These are phyloP conservation scores for Naganishia kalamii DNA, from an alignment of 768 basidiomycete species.

Conservation along the genomic window DNA sequence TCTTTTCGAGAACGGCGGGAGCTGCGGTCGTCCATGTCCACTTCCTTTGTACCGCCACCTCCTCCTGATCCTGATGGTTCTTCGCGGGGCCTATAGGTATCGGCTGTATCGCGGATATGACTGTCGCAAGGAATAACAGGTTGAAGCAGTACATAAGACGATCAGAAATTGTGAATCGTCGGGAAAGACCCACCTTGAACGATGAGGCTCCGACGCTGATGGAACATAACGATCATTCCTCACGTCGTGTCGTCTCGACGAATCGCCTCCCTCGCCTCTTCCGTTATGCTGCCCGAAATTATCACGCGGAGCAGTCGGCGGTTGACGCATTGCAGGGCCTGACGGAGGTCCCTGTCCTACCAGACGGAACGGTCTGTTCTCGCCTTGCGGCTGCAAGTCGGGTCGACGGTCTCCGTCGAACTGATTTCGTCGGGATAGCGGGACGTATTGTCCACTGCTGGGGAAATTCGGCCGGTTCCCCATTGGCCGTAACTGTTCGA, in stretches of 20 bases:
- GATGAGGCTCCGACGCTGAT: background rate
- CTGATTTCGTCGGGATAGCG: background rate
- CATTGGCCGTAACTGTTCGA: background rate
- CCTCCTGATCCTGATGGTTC: background rate
- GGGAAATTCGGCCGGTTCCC: background rate
- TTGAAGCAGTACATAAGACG: background rate
- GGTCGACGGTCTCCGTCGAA: background rate
- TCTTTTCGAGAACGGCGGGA: background rate
- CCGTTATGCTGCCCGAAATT: background rate
- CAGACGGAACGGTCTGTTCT: background rate
- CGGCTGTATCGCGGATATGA: background rate
- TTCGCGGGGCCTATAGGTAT: background rate
- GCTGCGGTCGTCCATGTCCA: background rate
- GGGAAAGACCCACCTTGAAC: background rate
- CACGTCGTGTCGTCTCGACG: background rate
- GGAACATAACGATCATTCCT: background rate
- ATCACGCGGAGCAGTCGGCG: background rate
- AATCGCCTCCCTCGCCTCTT: background rate
- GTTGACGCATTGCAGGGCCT: background rate
- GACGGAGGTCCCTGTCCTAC: background rate
- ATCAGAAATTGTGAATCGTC: background rate
- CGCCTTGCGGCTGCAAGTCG: background rate
- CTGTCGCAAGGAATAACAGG: background rate
- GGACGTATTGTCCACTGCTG: background rate
- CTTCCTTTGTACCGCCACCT: background rate